These are phyloP conservation scores for Erythrobasidium hasegawianum DNA, from an alignment of 1,284 basidiomycete species.

Conservation along the genomic window DNA sequence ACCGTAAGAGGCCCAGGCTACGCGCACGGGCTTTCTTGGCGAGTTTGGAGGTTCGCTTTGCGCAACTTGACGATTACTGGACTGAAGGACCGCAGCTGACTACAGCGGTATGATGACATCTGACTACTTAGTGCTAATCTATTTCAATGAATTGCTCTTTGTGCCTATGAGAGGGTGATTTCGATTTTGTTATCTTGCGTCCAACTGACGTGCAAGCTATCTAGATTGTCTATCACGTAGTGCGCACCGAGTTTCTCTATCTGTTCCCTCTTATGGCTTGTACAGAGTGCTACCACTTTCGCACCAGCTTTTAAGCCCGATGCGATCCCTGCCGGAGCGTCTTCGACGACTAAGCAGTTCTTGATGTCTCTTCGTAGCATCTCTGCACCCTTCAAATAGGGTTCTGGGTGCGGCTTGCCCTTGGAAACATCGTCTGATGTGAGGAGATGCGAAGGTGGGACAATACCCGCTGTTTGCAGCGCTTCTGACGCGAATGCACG, in stretches of 20 bases:
- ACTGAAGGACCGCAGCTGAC: too few relatives aligned
- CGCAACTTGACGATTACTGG: too few relatives aligned
- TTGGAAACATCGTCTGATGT: neutral
- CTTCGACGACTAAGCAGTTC: neutral
- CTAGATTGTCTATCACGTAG: neutral
- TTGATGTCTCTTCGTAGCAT: neutral
- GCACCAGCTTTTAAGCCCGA: neutral
- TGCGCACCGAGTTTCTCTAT: constrained; percentile 1
- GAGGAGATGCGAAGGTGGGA: neutral
- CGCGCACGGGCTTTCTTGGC: too few relatives aligned
- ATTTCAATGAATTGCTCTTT: too few relatives aligned
- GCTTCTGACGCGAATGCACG: neutral
- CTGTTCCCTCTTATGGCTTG: neutral
- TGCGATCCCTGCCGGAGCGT: neutral
- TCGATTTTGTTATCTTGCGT: neutral
- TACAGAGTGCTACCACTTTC: neutral
- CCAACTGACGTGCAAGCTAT: neutral
- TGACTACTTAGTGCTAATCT: too few relatives aligned
- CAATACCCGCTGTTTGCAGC: neutral
- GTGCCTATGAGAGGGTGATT: neutral
- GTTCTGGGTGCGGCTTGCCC: constrained; percentile 1
- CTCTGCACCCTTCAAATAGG: neutral
- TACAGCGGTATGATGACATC: too few relatives aligned
- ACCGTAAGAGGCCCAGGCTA: too few relatives aligned
- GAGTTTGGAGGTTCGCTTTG: too few relatives aligned